Evolutionary conservation across 2,329 filamentous ascomycete species (phyloP), one percentile per base, ranked within the genome.

Genomic region (Penicillium griseofulvum): DNA sequence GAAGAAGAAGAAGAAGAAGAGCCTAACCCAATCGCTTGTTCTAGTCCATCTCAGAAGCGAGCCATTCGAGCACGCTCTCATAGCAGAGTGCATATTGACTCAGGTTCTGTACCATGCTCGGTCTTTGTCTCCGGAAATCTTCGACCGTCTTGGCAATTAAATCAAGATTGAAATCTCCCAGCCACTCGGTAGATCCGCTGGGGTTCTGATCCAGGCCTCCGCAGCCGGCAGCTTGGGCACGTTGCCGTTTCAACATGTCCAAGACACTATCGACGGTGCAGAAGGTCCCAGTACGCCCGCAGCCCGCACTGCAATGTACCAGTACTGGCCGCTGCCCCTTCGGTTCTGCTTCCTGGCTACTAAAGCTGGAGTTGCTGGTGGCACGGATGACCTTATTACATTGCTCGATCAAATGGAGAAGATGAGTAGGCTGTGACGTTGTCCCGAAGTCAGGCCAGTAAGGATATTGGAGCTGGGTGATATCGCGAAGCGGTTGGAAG

Each of bases 381-480:
- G 66, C 63, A 78, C 72, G 17, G 76, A 83, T 56, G 71, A 86
- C 91, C 33, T 83, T 80, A 66, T 90, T 94, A 65, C 88, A 90
- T 49, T 96, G 83, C 72, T 97, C 91, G n/a, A 97, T 89, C 16
- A 99, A 77, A 2, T 88, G 89, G 16, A 99, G 81, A 2, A 99
- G 81, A 66, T 97, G 91, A 5, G 86, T 85, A 1, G 94, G 91
- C 66, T 95, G 89, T 0, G 94, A 91, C 0, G 93, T 93, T 0
- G 91, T 88, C 19, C 94, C 94, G 73, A 97, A 97, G 68, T 99
- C 94, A 0, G 94, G 94, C 94, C 94, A 99, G n/a, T 88, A 87
- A 0, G 91, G 86, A 71, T 97, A 97, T 69, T 97, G 92, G 14
- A 99, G 78, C 65, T 99, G 94, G 0, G 92, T 97, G 58, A 99